A percentile compares a stretch with the other conserved stretches of the same genome.
These are phyloP conservation scores for Boletus rufocinnamomeus DNA, from an alignment of 768 basidiomycete genomes.

Conservation along the genomic window DNA sequence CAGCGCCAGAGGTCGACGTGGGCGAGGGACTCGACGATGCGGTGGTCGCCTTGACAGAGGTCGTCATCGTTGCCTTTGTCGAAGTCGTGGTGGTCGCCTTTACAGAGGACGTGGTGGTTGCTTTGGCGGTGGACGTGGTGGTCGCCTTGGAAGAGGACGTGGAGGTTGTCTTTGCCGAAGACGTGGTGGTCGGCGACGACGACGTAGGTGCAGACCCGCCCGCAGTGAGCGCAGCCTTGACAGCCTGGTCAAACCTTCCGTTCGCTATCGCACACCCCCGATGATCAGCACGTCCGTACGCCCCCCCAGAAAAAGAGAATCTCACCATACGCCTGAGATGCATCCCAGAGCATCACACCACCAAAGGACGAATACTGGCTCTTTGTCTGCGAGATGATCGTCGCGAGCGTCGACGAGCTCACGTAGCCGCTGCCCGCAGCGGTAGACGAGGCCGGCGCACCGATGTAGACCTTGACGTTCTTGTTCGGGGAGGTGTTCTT, in stretches of 20 bases:
- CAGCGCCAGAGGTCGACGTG: constrained; percentile 21
- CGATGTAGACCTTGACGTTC: constrained; percentile 51
- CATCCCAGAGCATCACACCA: constrained; percentile 46
- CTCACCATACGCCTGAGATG: constrained; percentile 47
- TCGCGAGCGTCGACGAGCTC: constrained; percentile 32
- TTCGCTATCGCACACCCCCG: constrained; percentile 35
- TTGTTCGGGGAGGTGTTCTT: constrained; percentile 43
- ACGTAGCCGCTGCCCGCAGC: constrained; percentile 48
- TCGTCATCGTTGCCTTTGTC: constrained; percentile 12
- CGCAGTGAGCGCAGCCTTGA: constrained; percentile 42
- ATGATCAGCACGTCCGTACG: background rate
- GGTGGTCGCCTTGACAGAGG: constrained; percentile 10
- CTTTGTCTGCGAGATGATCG: constrained; percentile 36
- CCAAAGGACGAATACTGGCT: constrained; percentile 47
- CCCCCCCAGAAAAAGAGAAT: too few relatives aligned
- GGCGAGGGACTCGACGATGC: background rate
- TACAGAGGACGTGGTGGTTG: constrained; percentile 4
- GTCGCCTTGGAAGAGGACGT: constrained; percentile 4
- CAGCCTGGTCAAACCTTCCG: constrained; percentile 42
- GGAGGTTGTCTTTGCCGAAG: too few relatives aligned
- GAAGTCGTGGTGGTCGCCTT: background rate
- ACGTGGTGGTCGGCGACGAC: background rate
- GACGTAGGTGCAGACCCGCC: constrained; percentile 4
- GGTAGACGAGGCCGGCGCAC: constrained; percentile 43
- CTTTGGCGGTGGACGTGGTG: background rate